A percentile compares a stretch with the other conserved stretches of the same genome.
These are phyloP conservation scores for Globisporangium alternatum DNA, from an alignment of 352 stramenopile genomes.

Conservation along the genomic window DNA sequence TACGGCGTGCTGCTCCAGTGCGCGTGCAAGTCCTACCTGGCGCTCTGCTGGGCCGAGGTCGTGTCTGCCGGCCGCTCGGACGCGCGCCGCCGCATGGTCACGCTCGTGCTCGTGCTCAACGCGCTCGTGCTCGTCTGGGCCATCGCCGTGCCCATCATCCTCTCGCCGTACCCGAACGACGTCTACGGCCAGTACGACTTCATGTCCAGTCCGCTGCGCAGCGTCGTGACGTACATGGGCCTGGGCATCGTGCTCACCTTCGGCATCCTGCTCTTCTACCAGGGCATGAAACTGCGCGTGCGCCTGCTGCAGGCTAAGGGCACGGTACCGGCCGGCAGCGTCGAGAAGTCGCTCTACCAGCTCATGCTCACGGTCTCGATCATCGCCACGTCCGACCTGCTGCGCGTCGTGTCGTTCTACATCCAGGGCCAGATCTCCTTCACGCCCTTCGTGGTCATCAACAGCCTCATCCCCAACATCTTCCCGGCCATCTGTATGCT, in stretches of 20 bases:
- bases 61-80: constrained; percentile 66
- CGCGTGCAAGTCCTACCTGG: constrained; percentile 80
- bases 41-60: constrained; percentile 78
- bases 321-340: constrained; percentile 58
- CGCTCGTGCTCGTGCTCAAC: constrained; percentile 58
- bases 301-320: constrained; percentile 70
- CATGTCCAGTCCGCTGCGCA: constrained; percentile 48
- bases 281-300: constrained; percentile 68
- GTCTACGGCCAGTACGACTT: constrained; percentile 64
- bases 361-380: constrained; percentile 80
- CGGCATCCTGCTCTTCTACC: constrained; percentile 62
- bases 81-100: constrained; percentile 51
- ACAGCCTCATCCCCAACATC: constrained; percentile 76
- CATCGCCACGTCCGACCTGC: constrained; percentile 70
- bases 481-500: constrained; percentile 89
- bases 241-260: constrained; percentile 63
- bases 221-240: constrained; percentile 55
- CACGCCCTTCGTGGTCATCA: constrained; percentile 65
- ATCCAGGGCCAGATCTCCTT: constrained; percentile 54
- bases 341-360: constrained; percentile 80
- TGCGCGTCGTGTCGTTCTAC: constrained; percentile 62
- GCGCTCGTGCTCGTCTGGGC: constrained; percentile 54
- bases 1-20: constrained; percentile 70
- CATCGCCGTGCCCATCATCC: constrained; percentile 48
- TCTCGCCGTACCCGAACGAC: constrained; percentile 52